Percentiles rank a stretch among this genome's conserved stretches.
Evolutionary conservation across 805 yeast species (phyloP).

Genomic region (Yarrowia sp.): DNA sequence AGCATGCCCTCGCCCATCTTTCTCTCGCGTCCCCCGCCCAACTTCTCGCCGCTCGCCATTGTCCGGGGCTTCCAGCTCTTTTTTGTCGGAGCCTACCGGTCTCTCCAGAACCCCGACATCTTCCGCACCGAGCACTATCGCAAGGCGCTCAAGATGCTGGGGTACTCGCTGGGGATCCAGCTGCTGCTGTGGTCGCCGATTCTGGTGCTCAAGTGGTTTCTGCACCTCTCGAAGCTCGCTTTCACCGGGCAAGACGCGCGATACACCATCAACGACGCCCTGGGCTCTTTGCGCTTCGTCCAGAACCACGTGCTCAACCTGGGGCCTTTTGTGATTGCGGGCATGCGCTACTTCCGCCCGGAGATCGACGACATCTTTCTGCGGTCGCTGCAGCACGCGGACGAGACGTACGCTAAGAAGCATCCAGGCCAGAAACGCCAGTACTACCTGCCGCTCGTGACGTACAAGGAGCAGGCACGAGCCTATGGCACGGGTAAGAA

Average conservation of each 20-base stretch:
- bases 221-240: constrained; percentile 32
- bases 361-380: constrained; percentile 46
- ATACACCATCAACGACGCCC: constrained; percentile 30
- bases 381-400: constrained; percentile 43
- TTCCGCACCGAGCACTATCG: constrained; percentile 41
- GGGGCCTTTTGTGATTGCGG: constrained; percentile 44
- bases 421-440: constrained; percentile 42
- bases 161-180: constrained; percentile 43
- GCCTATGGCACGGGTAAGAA: constrained; percentile 20
- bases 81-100: constrained; percentile 49
- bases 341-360: constrained; percentile 41
- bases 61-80: constrained; percentile 55
- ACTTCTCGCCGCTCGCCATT: constrained; percentile 50
- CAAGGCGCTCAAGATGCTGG: constrained; percentile 42
- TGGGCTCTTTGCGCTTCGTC: constrained; percentile 37
- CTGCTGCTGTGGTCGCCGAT: constrained; percentile 39
- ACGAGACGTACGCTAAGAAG: constrained; percentile 41
- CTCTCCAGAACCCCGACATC: constrained; percentile 47
- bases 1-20: constrained; percentile 60
- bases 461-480: background rate
- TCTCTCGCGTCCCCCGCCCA: constrained; percentile 55
- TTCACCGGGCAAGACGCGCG: constrained; percentile 10
- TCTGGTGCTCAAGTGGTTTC: constrained; percentile 29
- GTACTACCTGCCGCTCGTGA: constrained; percentile 29
- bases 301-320: constrained; percentile 44